Base-by-base conservation (phyloP, 2,329 filamentous ascomycete genomes). In the Pseudocercospora crystallina region DNA sequence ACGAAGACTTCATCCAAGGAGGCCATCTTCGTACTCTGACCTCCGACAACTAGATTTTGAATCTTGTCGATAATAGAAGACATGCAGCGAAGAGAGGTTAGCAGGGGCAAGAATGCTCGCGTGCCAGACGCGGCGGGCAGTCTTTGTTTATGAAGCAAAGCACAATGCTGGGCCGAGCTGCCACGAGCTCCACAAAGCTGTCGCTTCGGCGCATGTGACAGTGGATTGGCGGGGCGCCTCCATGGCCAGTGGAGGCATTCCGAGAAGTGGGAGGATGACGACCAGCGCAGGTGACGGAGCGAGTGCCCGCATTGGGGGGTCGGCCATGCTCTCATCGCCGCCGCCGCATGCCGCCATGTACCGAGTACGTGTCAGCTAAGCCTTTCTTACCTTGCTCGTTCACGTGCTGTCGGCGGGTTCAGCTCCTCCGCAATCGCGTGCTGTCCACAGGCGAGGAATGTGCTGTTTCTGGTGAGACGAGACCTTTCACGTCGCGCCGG, bases 1-100 rank as follows among this genome's bases (percentile, higher is more conserved):
- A 95, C 85, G 65, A 89, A 95, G 73, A 81, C 81, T 49, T 85
- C 61, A 15, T 65, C 62, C 10, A 48, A 40, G 5, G 56, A 39
- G 31, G 59, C 56, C 62, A 67, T 63, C 31, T 26, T 50, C 4
- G 44, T 17, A 36, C 32, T 48, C 43, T 39, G 39, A 33, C 14
- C 34, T 26, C 17, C 30, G 9, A 46, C 43, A 35, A 30, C 34
- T 36, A 36, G 17, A 31, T 37, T 36, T 26, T 36, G 32, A 13
- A 35, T 33, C 33, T 32, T 37, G 12, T 15, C 32, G 47, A 45
- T 34, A 33, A 40, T 34, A n/a, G 31, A 15, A 30, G 26, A 37
- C n/a, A 32, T 32, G 26, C 12, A 42, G 13, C 11, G 9, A 35
- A 20, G 29, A 47, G 43, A 37, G 31, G 43, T 26, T 14, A 32